A percentile compares a stretch with the other conserved stretches of the same genome.
Conservation (phyloP, 202 grass and related monocot species). For the Carex arenaria region DNA sequence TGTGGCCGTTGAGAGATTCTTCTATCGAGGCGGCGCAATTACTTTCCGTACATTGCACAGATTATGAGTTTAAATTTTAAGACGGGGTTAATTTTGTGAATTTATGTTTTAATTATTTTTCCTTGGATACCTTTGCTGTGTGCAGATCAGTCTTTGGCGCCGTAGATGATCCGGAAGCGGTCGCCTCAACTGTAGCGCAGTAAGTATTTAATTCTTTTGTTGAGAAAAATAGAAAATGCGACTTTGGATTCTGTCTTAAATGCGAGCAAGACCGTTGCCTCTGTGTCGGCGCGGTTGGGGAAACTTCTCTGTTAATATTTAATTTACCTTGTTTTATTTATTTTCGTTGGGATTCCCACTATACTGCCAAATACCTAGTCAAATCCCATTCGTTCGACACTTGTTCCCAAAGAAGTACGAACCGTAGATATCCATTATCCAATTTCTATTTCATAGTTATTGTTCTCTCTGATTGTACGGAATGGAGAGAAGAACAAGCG, state of each 20-base stretch:
- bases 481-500: not conserved
- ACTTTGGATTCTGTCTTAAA: not conserved
- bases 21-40: slow-evolving; percentile 10
- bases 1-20: slow-evolving; percentile 24
- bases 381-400: not conserved
- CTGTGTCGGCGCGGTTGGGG: not conserved
- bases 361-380: not conserved
- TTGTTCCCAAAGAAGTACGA: too few relatives aligned
- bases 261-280: not conserved
- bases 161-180: slow-evolving; percentile 24
- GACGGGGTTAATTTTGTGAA: not conserved
- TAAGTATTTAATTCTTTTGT: not conserved
- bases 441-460: not conserved
- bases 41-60: slow-evolving; percentile 17
- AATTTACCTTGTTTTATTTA: not conserved
- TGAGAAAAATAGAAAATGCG: not conserved
- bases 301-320: not conserved
- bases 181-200: slow-evolving; percentile 26
- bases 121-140: slow-evolving; percentile 10
- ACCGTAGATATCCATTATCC: too few relatives aligned
- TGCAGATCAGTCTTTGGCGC: slow-evolving; percentile 21
- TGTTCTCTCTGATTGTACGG: not conserved
- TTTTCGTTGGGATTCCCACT: slow-evolving; percentile 3
- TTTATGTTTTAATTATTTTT: not conserved
- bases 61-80: not conserved